Evolutionary conservation across 257 asterid species (phyloP), one percentile per base, ranked within the genome.

Genomic region (Striga asiatica): DNA sequence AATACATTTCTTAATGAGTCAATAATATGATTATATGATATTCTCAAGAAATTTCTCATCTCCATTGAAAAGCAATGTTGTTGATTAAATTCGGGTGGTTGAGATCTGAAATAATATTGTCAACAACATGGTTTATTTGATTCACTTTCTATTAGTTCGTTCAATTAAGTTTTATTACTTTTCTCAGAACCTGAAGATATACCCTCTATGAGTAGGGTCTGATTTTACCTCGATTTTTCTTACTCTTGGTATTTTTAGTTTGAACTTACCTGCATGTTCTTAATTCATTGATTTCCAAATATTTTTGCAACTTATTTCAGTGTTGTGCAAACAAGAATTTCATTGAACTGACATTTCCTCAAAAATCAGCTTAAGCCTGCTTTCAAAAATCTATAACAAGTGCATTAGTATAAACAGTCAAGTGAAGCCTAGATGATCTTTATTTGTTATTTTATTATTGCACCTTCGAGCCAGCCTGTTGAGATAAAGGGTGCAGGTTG

Each of bases 401-500:
- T n/a, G n/a, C n/a, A n/a, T n/a, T n/a, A n/a, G n/a, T n/a, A n/a
- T n/a, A n/a, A n/a, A n/a, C n/a, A n/a, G n/a, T n/a, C n/a, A n/a
- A n/a, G n/a, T n/a, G n/a, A n/a, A n/a, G n/a, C n/a, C n/a, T n/a
- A n/a, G 22, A 12, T 62, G 16, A 27, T 9, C 50, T 37, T 53
- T 63, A 27, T 42, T 37, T 13, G 52, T 13, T 18, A 32, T 56
- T 31, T 54, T 50, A n/a, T 35, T 23, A 19, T 25, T 17, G 27
- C 42, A 13, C 61, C 55, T 11, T 47, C 51, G 14, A 16, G 48
- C 19, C 54, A 25, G 43, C 58, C 35, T 65, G 51, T 41, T 61
- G 35, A 69, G 64, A 71, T 66, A 57, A 53, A 66, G 50, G 53
- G 41, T 60, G 67, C 66, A 92, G 98, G 98, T 92, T 60, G 97